Percentiles rank a stretch among this genome's conserved stretches.
These are phyloP conservation scores for Colletotrichum sp. DNA, from an alignment of 2,329 filamentous ascomycete species.

Conservation along the genomic window DNA sequence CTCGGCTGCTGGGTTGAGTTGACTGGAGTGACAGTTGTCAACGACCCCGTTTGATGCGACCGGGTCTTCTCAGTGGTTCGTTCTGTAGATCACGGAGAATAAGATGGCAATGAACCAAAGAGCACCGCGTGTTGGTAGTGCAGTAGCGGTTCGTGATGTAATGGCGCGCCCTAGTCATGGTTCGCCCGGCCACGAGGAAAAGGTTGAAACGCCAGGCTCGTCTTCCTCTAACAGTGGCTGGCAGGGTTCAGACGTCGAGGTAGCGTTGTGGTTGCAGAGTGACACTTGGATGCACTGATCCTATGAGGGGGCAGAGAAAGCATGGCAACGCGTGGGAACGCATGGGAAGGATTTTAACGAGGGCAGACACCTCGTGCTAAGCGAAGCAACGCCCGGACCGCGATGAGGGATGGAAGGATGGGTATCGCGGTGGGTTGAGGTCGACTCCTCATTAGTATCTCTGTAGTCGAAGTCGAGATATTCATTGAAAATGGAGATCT, in stretches of 20 bases:
- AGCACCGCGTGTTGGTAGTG: not conserved
- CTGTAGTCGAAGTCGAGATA: not conserved
- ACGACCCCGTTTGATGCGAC: not conserved
- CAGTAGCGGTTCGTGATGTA: not conserved
- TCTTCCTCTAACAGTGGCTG: slow-evolving; percentile 16
- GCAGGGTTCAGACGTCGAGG: slow-evolving; percentile 7
- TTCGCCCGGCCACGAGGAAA: not conserved
- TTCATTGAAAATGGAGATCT: not conserved
- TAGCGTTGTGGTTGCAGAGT: not conserved
- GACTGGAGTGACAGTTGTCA: not conserved
- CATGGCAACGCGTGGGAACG: not conserved
- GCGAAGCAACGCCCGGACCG: not conserved
- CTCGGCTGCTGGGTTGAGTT: not conserved
- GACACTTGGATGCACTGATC: slow-evolving; percentile 10
- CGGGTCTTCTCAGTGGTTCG: not conserved
- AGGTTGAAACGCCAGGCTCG: slow-evolving; percentile 14
- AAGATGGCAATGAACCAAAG: not conserved
- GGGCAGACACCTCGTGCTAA: not conserved
- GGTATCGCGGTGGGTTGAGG: not conserved
- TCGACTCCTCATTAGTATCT: not conserved
- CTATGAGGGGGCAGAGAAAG: not conserved
- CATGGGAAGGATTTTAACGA: not conserved
- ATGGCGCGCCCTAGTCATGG: not conserved
- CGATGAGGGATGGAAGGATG: not conserved
- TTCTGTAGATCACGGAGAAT: not conserved